Evolutionary conservation across 2,329 filamentous ascomycete genomes (phyloP).

Genomic region (Colletotrichum musicola): DNA sequence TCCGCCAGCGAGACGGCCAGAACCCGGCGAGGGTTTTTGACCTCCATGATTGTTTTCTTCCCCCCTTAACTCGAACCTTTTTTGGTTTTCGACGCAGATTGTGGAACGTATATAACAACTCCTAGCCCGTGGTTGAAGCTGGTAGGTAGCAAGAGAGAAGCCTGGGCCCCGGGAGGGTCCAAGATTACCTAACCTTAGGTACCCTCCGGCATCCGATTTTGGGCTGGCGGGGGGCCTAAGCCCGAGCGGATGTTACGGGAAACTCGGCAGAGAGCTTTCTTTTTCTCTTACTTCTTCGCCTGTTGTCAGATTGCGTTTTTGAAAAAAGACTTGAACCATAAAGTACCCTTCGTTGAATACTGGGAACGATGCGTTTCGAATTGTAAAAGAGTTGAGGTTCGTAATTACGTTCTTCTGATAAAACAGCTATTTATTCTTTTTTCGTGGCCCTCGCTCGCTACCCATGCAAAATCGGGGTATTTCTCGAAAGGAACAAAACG

Average conservation of each 20-base stretch:
- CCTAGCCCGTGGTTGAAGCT: no score
- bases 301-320: neutral
- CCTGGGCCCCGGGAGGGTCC: neutral
- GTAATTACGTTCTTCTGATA: neutral
- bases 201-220: no score
- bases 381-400: neutral
- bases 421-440: conserved; percentile 5
- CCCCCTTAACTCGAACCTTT: neutral
- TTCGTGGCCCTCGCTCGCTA: conserved; percentile 25
- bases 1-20: conserved; percentile 67
- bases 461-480: conserved; percentile 27
- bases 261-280: neutral
- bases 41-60: conserved; percentile 47
- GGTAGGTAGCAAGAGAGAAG: neutral
- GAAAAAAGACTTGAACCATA: no score
- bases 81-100: no score
- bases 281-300: neutral
- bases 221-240: no score
- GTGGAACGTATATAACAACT: no score
- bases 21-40: conserved; percentile 67
- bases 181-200: conserved; percentile 29
- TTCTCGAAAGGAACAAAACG: conserved; percentile 1
- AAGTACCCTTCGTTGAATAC: neutral
- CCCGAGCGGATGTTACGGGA: neutral
- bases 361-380: neutral